Evolutionary conservation across 805 yeast genomes (phyloP), one percentile per base, ranked within the genome.

Genomic region (Cyberlindnera misumaiensis): DNA sequence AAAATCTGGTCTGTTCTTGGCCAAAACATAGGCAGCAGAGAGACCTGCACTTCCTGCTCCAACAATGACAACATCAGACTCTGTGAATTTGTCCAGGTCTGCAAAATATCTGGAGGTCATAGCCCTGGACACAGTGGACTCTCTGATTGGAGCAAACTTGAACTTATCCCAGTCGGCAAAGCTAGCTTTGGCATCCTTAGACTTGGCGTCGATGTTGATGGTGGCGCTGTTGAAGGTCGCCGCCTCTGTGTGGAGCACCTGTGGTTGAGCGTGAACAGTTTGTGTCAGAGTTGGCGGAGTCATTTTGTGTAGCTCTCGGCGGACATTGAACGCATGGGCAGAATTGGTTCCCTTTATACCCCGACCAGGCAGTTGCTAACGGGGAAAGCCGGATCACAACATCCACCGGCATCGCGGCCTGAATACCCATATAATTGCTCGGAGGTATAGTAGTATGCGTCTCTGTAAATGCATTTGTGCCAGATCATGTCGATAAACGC

Each of bases 41-140:
- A 82, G 66, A 32, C 89, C 89, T 31, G 85, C 77, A 18, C 85
- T 78, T 29, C 89, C 88, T 20, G 87, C 88, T 41, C 90, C 90
- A 43, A 82, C 73, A 51, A 82, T 77, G 32, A 82, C 83, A 34
- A 82, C 72, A 52, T 82, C 90, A 11, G 83, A 72, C 51, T 81
- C 88, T 16, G 88, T 80, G 57, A 74, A 80, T 58, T 75, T 78
- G 66, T 82, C 73, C 71, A 32, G 11, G 17, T 32, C 34, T n/a
- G 34, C 34, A 56, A 80, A 82, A 63, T 82, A 82, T 47, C 89
- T 73, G 42, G 65, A 67, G 31, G 88, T 81, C 89, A 82, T 82
- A 26, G 89, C 90, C 44, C 89, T 72, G 8, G 88, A 79, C 26
- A 83, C 89, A 2, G 83, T 77, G 7, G 86, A 77, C 63, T 82